Conservation (phyloP, 495 filamentous ascomycete genomes). For the Penicillium longicatenatum region DNA sequence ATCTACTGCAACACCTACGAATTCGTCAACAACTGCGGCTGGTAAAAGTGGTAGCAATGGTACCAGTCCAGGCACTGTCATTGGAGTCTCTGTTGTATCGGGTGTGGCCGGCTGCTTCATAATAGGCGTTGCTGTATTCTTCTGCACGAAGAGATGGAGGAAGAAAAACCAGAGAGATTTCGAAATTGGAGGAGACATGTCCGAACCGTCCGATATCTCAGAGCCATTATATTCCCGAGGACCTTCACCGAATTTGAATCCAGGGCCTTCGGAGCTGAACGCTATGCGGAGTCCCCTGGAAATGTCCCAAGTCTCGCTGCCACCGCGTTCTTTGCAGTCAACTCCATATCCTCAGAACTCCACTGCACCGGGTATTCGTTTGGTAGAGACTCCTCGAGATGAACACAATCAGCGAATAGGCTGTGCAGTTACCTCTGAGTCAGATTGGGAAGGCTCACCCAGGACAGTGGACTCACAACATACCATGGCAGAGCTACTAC, state of each 20-base stretch:
- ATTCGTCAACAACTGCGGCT: conserved; percentile 16
- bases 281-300: conserved; percentile 5
- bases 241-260: conserved; percentile 18
- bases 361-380: conserved; percentile 13
- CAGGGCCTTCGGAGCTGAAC: conserved; percentile 13
- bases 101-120: conserved; percentile 43
- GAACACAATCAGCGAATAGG: conserved; percentile 26
- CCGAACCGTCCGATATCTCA: conserved; percentile 42
- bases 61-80: conserved; percentile 39
- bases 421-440: conserved; percentile 33
- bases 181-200: conserved; percentile 48
- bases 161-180: conserved; percentile 33
- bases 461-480: conserved; percentile 34
- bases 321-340: conserved; percentile 6
- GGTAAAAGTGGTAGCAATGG: conserved; percentile 14
- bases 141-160: conserved; percentile 36
- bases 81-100: conserved; percentile 46
- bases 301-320: conserved; percentile 16
- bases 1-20: conserved; percentile 13
- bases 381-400: conserved; percentile 1
- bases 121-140: conserved; percentile 40
- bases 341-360: conserved; percentile 23
- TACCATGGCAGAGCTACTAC: conserved; percentile 37
- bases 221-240: conserved; percentile 21
- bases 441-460: conserved; percentile 32